Conservation (phyloP, 2,329 filamentous ascomycete genomes). For the Sporothrix brasiliensis region DNA sequence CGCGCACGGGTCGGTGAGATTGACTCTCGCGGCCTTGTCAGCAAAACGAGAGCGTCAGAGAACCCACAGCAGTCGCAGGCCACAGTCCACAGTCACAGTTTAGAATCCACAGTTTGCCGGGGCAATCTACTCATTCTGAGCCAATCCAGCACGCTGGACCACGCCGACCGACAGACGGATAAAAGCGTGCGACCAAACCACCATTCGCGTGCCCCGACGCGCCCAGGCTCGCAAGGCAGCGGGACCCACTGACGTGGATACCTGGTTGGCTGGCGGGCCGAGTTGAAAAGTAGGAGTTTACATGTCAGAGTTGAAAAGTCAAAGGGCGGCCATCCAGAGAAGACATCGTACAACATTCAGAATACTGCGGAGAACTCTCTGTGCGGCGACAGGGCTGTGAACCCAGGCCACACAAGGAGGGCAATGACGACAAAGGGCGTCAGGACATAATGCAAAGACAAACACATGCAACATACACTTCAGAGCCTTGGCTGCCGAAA, state of each 20-base stretch:
- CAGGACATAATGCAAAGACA: not conserved
- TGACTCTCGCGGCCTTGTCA: not conserved
- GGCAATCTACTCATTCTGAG: not conserved
- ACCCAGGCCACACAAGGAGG: no score
- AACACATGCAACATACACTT: not conserved
- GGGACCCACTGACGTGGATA: not conserved
- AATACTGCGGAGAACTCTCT: no score
- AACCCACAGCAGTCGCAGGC: no score
- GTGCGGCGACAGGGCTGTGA: no score
- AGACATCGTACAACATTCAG: no score
- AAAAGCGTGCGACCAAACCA: not conserved
- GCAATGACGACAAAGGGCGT: no score
- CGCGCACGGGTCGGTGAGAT: conserved; percentile 18
- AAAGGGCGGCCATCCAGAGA: not conserved
- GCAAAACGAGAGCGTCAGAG: not conserved
- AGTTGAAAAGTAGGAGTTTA: not conserved
- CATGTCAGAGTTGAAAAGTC: not conserved
- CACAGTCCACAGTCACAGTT: no score
- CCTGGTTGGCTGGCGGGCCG: not conserved
- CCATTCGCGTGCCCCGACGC: not conserved
- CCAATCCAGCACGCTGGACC: not conserved
- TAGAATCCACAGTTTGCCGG: no score
- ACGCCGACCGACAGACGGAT: not conserved
- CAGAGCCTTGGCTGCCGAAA: not conserved
- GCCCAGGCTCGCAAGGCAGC: not conserved